These are phyloP conservation scores for Aspergillus nomiae DNA, from an alignment of 2,329 filamentous ascomycete species.

Conservation along the genomic window DNA sequence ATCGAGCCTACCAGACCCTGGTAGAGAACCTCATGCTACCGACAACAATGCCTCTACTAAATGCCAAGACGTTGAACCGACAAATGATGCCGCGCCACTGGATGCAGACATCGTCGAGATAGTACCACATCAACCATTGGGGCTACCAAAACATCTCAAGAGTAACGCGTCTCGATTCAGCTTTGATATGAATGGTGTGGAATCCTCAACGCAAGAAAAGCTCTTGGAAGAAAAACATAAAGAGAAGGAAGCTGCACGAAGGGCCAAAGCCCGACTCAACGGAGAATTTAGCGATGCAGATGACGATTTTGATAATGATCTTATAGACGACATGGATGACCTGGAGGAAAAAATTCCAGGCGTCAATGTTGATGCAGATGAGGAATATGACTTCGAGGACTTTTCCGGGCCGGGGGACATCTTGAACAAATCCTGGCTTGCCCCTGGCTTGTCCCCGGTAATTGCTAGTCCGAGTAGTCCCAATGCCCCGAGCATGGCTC, in stretches of 20 bases:
- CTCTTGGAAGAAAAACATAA: slow-evolving; percentile 65
- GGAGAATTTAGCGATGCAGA: slow-evolving; percentile 44
- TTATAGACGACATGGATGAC: slow-evolving; percentile 45
- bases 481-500: slow-evolving; percentile 19
- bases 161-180: slow-evolving; percentile 67
- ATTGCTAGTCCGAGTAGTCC: slow-evolving; percentile 36
- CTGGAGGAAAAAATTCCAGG: slow-evolving; percentile 53
- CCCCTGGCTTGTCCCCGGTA: slow-evolving; percentile 39
- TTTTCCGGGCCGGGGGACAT: slow-evolving; percentile 29
- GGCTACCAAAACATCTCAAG: slow-evolving; percentile 49
- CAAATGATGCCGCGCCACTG: slow-evolving; percentile 15
- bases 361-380: slow-evolving; percentile 50
- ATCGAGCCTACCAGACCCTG: slow-evolving; percentile 31
- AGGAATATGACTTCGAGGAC: slow-evolving; percentile 37
- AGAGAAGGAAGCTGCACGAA: slow-evolving; percentile 52
- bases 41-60: neutral
- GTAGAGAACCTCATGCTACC: slow-evolving; percentile 14
- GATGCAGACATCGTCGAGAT: slow-evolving; percentile 36
- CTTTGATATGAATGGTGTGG: slow-evolving; percentile 62
- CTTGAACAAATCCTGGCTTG: slow-evolving; percentile 34
- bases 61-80: slow-evolving; percentile 10
- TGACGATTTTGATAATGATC: slow-evolving; percentile 49
- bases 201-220: slow-evolving; percentile 62
- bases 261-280: slow-evolving; percentile 31
- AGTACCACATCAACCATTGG: slow-evolving; percentile 31